These are phyloP conservation scores for Paecilomyces sp. DNA, from an alignment of 2,329 filamentous ascomycete species.

Conservation along the genomic window DNA sequence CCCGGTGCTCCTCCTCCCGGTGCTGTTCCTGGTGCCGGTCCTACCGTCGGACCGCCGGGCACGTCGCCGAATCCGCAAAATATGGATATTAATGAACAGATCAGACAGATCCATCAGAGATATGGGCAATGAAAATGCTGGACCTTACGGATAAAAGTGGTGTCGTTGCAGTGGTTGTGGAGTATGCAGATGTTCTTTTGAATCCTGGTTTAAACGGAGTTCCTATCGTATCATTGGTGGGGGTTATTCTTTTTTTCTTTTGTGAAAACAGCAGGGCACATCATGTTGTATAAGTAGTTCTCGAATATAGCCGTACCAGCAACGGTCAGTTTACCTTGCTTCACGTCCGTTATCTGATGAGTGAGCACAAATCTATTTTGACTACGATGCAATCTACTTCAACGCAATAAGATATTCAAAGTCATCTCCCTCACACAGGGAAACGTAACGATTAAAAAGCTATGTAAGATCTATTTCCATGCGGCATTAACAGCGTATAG, in stretches of 20 bases:
- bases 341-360: neutral
- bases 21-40: conserved; percentile 11
- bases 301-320: neutral
- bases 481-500: neutral
- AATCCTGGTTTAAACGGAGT: neutral
- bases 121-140: conserved; percentile 26
- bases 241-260: neutral
- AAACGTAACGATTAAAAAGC: neutral
- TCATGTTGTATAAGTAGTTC: neutral
- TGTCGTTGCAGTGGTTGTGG: neutral
- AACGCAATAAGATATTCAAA: neutral
- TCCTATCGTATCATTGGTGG: neutral
- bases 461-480: neutral
- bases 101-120: conserved; percentile 60
- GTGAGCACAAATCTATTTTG: neutral
- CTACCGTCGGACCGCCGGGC: conserved; percentile 21
- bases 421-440: neutral
- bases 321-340: neutral
- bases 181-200: neutral
- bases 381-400: neutral
- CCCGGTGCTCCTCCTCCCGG: conserved; percentile 12
- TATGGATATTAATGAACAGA: conserved; percentile 80
- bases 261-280: neutral
- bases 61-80: conserved; percentile 25
- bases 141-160: neutral